These are phyloP conservation scores for Andrographis paniculata DNA, from an alignment of 305 asterid genomes.

Conservation along the genomic window DNA sequence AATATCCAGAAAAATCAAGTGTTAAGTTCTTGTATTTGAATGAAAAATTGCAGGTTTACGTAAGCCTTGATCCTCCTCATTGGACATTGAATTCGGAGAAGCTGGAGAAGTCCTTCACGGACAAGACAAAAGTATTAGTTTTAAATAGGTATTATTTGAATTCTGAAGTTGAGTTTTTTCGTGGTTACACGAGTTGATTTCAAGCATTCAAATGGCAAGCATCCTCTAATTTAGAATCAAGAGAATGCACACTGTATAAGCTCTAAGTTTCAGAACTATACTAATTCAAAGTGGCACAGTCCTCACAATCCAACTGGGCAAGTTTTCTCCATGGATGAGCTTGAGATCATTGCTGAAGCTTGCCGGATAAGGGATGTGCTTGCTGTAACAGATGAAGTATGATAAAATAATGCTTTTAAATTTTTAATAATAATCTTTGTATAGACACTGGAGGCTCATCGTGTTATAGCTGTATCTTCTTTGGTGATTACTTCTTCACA, in stretches of 20 bases:
- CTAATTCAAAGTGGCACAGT: constrained; percentile 45
- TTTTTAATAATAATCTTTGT: neutral
- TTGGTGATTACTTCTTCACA: constrained; percentile 1
- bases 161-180: neutral
- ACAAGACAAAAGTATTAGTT: constrained; percentile 64
- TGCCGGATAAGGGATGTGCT: constrained; percentile 60
- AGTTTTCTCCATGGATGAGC: constrained; percentile 68
- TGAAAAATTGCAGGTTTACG: constrained; percentile 48
- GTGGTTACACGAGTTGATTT: no score
- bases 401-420: constrained; percentile 25
- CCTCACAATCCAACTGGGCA: constrained; percentile 98
- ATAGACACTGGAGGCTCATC: neutral
- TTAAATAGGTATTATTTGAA: constrained; percentile 55
- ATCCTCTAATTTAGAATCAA: no score
- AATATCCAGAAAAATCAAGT: neutral
- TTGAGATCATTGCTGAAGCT: constrained; percentile 72
- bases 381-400: constrained; percentile 91
- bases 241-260: neutral
- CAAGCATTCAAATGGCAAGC: no score
- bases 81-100: constrained; percentile 59
- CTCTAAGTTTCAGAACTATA: constrained; percentile 16
- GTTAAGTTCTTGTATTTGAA: constrained; percentile 3
- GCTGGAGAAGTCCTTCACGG: constrained; percentile 47
- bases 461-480: neutral
- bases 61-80: constrained; percentile 73